Percentiles rank a stretch among this genome's conserved stretches.
Evolutionary conservation across 2,329 filamentous ascomycete genomes (phyloP).

Genomic region (Zalaria sp.): DNA sequence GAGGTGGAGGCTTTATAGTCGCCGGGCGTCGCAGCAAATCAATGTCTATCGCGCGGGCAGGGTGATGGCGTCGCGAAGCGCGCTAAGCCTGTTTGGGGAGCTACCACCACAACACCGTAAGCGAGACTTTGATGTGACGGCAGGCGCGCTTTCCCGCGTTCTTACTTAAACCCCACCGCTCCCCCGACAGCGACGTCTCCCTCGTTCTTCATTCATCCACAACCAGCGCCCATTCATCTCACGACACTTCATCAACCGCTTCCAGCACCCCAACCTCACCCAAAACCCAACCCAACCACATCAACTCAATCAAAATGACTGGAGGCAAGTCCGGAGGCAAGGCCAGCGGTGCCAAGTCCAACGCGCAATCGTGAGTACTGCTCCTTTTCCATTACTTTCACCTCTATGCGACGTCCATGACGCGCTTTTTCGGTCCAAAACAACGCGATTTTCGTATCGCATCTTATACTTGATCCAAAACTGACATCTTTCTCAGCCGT

Average conservation of each 20-base stretch:
- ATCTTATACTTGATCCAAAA: conserved; percentile 19
- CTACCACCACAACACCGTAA: conserved; percentile 3
- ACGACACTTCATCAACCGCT: conserved; percentile 10
- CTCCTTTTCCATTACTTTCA: conserved; percentile 7
- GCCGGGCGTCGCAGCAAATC: conserved; percentile 1
- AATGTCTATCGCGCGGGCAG: background rate
- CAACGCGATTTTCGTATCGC: conserved; percentile 13
- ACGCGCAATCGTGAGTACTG: conserved; percentile 85
- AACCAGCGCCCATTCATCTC: conserved; percentile 13
- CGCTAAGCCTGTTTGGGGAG: conserved; percentile 8
- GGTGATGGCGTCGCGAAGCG: background rate
- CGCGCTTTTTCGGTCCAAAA: conserved; percentile 26
- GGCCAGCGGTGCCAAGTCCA: conserved; percentile 91
- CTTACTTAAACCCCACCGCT: conserved; percentile 6
- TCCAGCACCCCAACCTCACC: conserved; percentile 17
- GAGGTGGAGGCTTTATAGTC: conserved; percentile 12
- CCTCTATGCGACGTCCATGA: conserved; percentile 15
- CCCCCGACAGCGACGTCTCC: conserved; percentile 10
- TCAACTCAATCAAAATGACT: conserved; percentile 77
- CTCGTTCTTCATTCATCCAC: conserved; percentile 23
- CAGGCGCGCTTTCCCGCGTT: conserved; percentile 2
- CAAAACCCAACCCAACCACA: conserved; percentile 22
- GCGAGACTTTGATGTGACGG: conserved; percentile 1
- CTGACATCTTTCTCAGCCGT: conserved; percentile 48
- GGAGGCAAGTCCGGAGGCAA: conserved; percentile 99